Evolutionary conservation across 768 basidiomycete species (phyloP), one percentile per base, ranked within the genome.

Genomic region (Lactifluus pinguis): DNA sequence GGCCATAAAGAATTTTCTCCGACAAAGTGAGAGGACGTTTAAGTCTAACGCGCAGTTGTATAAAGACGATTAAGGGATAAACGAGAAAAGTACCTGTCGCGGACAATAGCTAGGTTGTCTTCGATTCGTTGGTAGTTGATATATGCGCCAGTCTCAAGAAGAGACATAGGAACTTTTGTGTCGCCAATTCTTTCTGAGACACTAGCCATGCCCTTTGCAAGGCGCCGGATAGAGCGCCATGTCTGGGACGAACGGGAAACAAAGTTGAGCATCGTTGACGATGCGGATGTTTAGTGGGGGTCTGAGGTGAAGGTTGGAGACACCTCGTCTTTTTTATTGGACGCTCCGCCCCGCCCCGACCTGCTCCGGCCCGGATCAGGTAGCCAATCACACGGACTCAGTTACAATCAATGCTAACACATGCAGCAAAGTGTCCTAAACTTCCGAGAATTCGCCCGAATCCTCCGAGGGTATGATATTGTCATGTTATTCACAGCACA

Each of bases 61-160:
- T 32, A 19, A 21, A 60, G 15, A 49, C 44, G 11, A 25, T 11
- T n/a, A 0, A 14, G 6, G 14, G 6, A 11, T 8, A 8, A n/a
- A 13, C 10, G 14, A 32, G 21, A 19, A 17, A 53, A 49, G 1
- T 41, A 94, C 94, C 94, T 83, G 55, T 85, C 78, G 67, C 93
- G 87, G 59, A 98, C 83, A 71, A 95, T 73, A 66, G 81, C 85
- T 64, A 98, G 87, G 80, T 95, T 98, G 74, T 98, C 94, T 78
- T 98, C 95, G 72, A 98, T 98, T 60, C 95, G 87, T 76, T 94
- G 92, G 74, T 94, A 93, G 83, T 94, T 94, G 75, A 94, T 92
- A 72, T 83, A 92, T 48, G 83, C 84, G 67, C 79, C 83, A 71
- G 86, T 84, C 74, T 93, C 91, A 65, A 92, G 82, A 66, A 86